phyloP scores from a whole-genome alignment of 169 alveolate species.

The Eimeria necatrix region DNA sequence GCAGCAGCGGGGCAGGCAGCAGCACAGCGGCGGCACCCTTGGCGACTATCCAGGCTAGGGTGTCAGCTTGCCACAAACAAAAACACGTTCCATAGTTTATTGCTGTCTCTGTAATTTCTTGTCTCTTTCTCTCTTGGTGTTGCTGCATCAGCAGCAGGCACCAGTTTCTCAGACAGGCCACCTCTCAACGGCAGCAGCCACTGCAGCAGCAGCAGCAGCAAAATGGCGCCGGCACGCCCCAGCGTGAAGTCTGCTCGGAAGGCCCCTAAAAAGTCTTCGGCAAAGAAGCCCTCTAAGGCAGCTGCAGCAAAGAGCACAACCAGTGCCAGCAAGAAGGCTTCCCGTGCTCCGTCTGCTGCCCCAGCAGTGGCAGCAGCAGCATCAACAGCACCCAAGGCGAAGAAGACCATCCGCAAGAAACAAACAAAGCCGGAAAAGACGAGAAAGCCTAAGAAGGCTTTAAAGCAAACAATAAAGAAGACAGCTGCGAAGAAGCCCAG shows the following conservation, averaged over 20 bases:
- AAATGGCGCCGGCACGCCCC: conserved; percentile 78
- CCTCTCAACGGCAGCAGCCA: conserved; percentile 70
- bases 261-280: conserved; percentile 71
- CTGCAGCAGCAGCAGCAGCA: conserved; percentile 76
- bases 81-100: conserved; percentile 30
- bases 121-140: conserved; percentile 65
- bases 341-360: conserved; percentile 72
- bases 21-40: conserved; percentile 74
- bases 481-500: conserved; percentile 60
- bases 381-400: conserved; percentile 65
- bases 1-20: conserved; percentile 77
- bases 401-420: conserved; percentile 60
- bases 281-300: conserved; percentile 66
- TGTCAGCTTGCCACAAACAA: conserved; percentile 64
- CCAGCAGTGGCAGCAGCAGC: conserved; percentile 67
- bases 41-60: conserved; percentile 37
- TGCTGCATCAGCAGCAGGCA: conserved; percentile 78
- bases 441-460: conserved; percentile 26
- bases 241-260: conserved; percentile 70
- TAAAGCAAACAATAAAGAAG: conserved; percentile 48
- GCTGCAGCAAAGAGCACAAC: conserved; percentile 51
- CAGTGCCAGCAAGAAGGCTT: conserved; percentile 59
- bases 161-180: conserved; percentile 57
- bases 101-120: conserved; percentile 75
- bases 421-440: conserved; percentile 53